Percentiles rank a stretch among this genome's conserved stretches.
phyloP scores from a whole-genome alignment of 768 basidiomycete species.

The Mycena belliarum region DNA sequence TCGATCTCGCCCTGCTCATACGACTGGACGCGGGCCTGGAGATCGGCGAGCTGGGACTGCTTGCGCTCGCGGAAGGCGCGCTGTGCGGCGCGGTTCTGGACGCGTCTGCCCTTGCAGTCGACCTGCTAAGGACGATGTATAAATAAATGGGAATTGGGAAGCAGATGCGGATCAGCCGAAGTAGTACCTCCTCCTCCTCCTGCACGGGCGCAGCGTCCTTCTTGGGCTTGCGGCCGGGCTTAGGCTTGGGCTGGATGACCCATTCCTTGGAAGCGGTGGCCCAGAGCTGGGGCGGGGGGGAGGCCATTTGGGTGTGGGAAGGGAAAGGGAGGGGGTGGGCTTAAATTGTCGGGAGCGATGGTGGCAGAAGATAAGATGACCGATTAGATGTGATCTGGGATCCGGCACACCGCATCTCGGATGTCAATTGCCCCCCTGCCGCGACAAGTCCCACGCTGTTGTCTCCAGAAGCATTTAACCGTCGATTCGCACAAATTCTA shows the following conservation, averaged over 20 bases:
- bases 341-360: neutral
- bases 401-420: neutral
- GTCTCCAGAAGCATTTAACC: constrained; percentile 10
- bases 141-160: neutral
- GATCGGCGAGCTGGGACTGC: constrained; percentile 83
- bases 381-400: too few relatives aligned
- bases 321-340: constrained; percentile 29
- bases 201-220: constrained; percentile 49
- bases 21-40: constrained; percentile 80
- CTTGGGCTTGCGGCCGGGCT: constrained; percentile 88
- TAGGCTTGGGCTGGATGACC: constrained; percentile 84
- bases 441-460: constrained; percentile 5
- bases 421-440: neutral
- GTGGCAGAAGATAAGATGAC: constrained; percentile 19
- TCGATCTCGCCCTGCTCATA: constrained; percentile 93
- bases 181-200: constrained; percentile 51
- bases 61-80: constrained; percentile 89
- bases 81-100: constrained; percentile 86
- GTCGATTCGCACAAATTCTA: neutral
- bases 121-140: constrained; percentile 27
- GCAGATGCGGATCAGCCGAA: too few relatives aligned
- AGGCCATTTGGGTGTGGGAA: constrained; percentile 36
- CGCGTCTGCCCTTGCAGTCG: constrained; percentile 65
- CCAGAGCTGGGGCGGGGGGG: constrained; percentile 16
- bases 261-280: constrained; percentile 82